Evolutionary conservation across 2,329 filamentous ascomycete genomes (phyloP).

Genomic region (Hypoxylon sp.): DNA sequence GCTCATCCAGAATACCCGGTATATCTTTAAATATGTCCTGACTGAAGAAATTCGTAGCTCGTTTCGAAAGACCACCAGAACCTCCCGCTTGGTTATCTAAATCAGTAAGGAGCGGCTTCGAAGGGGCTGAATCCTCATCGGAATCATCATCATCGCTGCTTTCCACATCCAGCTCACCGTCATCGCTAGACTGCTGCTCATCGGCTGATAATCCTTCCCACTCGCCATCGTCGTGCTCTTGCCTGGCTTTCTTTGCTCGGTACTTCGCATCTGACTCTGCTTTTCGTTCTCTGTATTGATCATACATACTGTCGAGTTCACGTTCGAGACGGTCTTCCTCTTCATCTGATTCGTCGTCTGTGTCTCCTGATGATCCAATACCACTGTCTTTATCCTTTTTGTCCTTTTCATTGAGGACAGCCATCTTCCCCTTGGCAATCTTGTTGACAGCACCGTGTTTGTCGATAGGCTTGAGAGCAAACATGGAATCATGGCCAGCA

Average conservation of each 20-base stretch:
- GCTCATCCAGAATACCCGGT: constrained; percentile 73
- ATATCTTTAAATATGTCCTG: constrained; percentile 95
- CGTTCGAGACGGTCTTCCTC: constrained; percentile 86
- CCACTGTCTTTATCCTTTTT: constrained; percentile 74
- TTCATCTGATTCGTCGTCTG: constrained; percentile 77
- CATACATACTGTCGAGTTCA: constrained; percentile 90
- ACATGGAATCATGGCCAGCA: constrained; percentile 85
- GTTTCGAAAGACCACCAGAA: constrained; percentile 79
- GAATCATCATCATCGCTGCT: constrained; percentile 73
- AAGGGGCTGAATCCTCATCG: constrained; percentile 64
- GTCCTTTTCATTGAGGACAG: constrained; percentile 71
- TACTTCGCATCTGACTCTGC: constrained; percentile 87
- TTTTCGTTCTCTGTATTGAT: constrained; percentile 84
- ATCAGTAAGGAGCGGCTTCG: constrained; percentile 71
- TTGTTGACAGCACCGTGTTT: constrained; percentile 78
- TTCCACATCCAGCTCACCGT: constrained; percentile 69
- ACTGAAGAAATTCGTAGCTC: constrained; percentile 90
- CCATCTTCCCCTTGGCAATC: constrained; percentile 85
- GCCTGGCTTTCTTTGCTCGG: constrained; percentile 88
- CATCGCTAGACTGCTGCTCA: constrained; percentile 71
- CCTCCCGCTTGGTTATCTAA: constrained; percentile 68
- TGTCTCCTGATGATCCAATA: constrained; percentile 67
- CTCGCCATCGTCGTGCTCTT: constrained; percentile 86
- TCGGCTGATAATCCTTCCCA: constrained; percentile 90
- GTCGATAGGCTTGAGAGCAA: constrained; percentile 85